Base-by-base conservation (phyloP, 2,329 filamentous ascomycete species). In the Diaporthe citri region DNA sequence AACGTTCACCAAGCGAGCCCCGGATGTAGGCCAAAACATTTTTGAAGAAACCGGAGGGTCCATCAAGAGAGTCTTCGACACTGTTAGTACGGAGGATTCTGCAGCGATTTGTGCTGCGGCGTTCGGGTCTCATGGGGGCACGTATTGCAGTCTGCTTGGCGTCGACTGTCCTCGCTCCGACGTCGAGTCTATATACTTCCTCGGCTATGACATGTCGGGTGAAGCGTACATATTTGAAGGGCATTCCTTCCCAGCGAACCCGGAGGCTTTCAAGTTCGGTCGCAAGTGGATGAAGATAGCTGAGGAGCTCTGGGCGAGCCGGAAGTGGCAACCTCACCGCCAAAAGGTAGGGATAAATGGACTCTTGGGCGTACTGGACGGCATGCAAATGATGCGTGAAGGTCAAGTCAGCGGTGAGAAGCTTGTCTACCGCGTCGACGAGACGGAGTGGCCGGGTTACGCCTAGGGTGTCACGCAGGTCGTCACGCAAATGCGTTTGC, bases 21-120 rank as follows among this genome's bases (percentile, higher is more conserved):
- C 75, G 70, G 4, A 84, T 76, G 88, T 86, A 1, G 75, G 79
- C 1, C 83, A 85, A 79, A 74, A 62, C 2, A 81, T 88, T 2
- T 73, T 72, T 0, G 83, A 83, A 64, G 83, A 79, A 1, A 74
- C 88, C 0, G 86, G 88, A 78, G 83, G 81, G 64, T 80, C 87
- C 59, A 78, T 84, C 0, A 77, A 81, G 34, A 74, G 76, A 1
- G 52, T 77, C 25, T 82, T 71, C 43, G 72, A 74, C 34, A 71
- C 62, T 15, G 64, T 74, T 7, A 60, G 13, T 13, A 39, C 39
- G 0, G 12, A n/a, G 10, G 43, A 36, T 4, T 74, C 72, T 13
- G 72, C 72, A 5, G 55, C 41, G 2, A 74, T 74, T 15, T 74
- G 72, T n/a, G 72, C 72, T 1, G 43, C 56, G 12, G 72, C 41